Evolutionary conservation across 2,329 filamentous ascomycete species (phyloP), one percentile per base, ranked within the genome.

Genomic region (Onygenales sp.): DNA sequence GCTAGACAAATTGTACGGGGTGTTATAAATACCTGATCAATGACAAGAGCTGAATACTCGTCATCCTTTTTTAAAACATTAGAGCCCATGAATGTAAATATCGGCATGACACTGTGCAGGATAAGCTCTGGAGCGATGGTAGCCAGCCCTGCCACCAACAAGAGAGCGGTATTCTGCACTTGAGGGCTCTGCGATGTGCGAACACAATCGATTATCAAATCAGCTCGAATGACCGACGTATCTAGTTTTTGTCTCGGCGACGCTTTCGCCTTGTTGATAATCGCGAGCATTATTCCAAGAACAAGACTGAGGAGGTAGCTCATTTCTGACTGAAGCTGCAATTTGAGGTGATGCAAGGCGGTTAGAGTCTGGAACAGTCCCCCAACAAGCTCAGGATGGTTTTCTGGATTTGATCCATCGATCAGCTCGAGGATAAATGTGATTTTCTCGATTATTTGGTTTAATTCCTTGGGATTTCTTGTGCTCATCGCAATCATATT

Each of bases 21-120:
- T n/a, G 36, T 11, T 11, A 13, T 43, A 54, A 54, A 40, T 58
- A 67, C 66, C 63, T 82, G 90, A 62, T 94, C 89, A 54, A 96
- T 92, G 34, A 98, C 92, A 67, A 95, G 88, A 10, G 91, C 90
- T 21, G 93, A 97, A 72, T 96, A 97, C 62, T 97, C 92, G 63
- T 98, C 94, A 61, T 88, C 89, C 71, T 96, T 92, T 48, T 88
- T 85, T 49, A 98, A 79, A 17, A 96, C 85, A 3, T 88, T 95
- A 43, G 86, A 87, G 42, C 92, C 90, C 85, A 97, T 96, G 67
- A 97, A 96, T 0, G 93, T 97, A 72, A 98, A 98, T 51, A 98
- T 92, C 10, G 93, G 93, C 93, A 98, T 98, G 52, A 98, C 88
- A 61, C 90, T 96, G 71, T 98, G 92, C 54, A 98, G 78, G 2